Evolutionary conservation across 257 asterid species (phyloP), one percentile per base, ranked within the genome.

Genomic region (Cinchona pubescens): DNA sequence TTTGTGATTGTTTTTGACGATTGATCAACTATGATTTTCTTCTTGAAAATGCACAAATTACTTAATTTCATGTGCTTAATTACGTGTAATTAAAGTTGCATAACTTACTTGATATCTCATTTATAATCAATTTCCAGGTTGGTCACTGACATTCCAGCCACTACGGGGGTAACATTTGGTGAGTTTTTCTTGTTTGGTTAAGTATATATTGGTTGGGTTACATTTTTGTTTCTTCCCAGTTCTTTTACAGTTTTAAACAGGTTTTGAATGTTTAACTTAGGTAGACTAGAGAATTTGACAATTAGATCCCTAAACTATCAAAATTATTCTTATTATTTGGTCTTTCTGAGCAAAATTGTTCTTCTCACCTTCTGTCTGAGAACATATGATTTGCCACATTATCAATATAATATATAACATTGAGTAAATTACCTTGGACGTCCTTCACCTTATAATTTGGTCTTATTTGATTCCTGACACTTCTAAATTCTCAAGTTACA

Each of bases 101-200:
- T n/a, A n/a, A n/a, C 30, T 34, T 1, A 62, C 19, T 16, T 61
- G 9, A 14, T 42, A 32, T 46, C 15, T 23, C 27, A 21, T 19
- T 35, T 23, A 34, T n/a, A 3, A 75, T 32, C 34, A 27, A 12
- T n/a, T 13, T 76, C 43, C 71, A 79, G 97, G 97, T 66, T 91
- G 87, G 97, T 91, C 71, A 91, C 96, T 32, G 96, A 91, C 83
- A 91, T 91, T 81, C 97, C 97, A 32, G 97, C 85, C 45, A 88
- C 97, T 2, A 91, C 97, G 15, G 92, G 90, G 56, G 84, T 81
- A 69, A 76, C 81, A 49, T 91, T 91, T 71, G 96, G 97, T 91
- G 68, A 79, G 88, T 82, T 16, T 27, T 5, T 58, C 30, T 43
- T 32, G 3, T 38, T 13, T 23, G 12, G 23, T 58, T 10, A 11